Conservation (phyloP, 2,329 filamentous ascomycete genomes). For the Fusarium sp. region DNA sequence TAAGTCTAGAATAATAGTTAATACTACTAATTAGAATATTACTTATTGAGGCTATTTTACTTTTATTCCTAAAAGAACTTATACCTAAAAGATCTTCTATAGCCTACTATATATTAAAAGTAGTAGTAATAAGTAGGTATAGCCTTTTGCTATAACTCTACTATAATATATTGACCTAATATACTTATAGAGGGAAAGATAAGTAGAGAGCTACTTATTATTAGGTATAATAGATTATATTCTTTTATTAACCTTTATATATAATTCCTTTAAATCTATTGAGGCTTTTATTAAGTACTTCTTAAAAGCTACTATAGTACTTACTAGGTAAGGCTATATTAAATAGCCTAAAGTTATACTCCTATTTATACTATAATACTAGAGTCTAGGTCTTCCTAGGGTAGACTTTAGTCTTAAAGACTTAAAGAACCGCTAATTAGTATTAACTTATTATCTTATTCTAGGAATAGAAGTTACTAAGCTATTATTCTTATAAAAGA, state of each 20-base stretch:
- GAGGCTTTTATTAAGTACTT: conserved; percentile 51
- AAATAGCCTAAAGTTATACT: conserved; percentile 32
- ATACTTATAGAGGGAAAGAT: neutral
- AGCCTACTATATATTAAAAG: conserved; percentile 48
- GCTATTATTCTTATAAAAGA: conserved; percentile 52
- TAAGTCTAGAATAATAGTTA: conserved; percentile 45
- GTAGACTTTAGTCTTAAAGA: conserved; percentile 25
- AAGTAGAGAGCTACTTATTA: conserved; percentile 14
- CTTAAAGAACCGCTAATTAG: neutral
- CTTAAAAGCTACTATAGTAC: conserved; percentile 49
- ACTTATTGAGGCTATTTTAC: conserved; percentile 14
- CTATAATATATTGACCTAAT: conserved; percentile 37
- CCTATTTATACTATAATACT: conserved; percentile 41
- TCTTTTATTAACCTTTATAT: conserved; percentile 22
- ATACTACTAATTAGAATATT: neutral
- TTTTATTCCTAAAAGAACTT: conserved; percentile 32
- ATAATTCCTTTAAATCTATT: neutral
- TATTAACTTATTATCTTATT: conserved; percentile 49
- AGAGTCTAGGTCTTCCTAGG: conserved; percentile 30
- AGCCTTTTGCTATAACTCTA: conserved; percentile 51
- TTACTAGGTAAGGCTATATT: neutral
- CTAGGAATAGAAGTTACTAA: conserved; percentile 51
- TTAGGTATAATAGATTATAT: neutral
- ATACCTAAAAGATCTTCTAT: conserved; percentile 32
- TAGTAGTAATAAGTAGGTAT: conserved; percentile 26